Evolutionary conservation across 306 rosid genomes (phyloP), one percentile per base, ranked within the genome.

Genomic region (Prosopis cineraria): DNA sequence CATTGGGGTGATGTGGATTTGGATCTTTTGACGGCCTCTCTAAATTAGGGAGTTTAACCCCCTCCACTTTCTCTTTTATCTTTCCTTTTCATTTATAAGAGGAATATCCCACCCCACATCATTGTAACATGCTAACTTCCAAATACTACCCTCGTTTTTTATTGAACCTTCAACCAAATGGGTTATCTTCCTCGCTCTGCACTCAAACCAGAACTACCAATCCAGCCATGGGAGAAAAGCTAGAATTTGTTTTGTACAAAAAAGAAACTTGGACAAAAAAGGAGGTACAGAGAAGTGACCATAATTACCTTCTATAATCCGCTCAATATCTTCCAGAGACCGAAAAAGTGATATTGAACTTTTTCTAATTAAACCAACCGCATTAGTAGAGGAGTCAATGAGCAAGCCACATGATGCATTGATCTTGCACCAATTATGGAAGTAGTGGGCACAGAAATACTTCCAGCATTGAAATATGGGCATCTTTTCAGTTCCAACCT

Each of bases 351-450:
- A 89, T 17, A 92, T 77, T 20, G 98, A 92, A 78, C 70, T 85
- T 83, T 84, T 91, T 87, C 98, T 87, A 63, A 95, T 85, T 81
- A 95, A 80, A 75, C 97, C 97, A 80, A 95, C 85, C 25, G 87
- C 86, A 59, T 71, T 90, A 1, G 87, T 41, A 55, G 86, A 78
- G 80, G 83, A 81, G 79, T 91, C 98, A 70, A 92, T 81, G 84
- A 90, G 85, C 73, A 95, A 86, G 72, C 93, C 90, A 79, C 88
- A 84, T 22, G 85, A 79, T 24, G 88, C 88, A 82, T 95, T 95
- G 89, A 81, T 87, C 88, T 82, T 91, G 91, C 98, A 86, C 98
- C 98, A 95, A 72, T 92, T 86, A 65, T 83, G 88, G 87, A 88
- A 89, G 82, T 92, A 92, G 68, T 82, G 88, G 34, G 88, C 45